Evolutionary conservation across 106 monocot genomes (phyloP), one percentile per base, ranked within the genome.

Genomic region (Phalaenopsis equestris): DNA sequence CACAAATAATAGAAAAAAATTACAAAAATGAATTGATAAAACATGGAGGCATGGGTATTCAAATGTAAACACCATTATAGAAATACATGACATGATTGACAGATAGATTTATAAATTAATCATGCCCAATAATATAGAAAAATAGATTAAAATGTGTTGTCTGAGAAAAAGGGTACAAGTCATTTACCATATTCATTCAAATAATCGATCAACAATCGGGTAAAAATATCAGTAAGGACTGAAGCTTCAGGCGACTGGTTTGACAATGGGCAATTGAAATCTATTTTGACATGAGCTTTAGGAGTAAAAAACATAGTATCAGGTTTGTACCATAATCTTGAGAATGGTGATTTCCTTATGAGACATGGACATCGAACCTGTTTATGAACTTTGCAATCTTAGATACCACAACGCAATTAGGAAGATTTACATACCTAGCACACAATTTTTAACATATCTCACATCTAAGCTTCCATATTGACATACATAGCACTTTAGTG

Each of bases 291-390:
- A 82, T 87, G 91, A 18, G 87, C 97, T 84, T 94, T 98, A 10
- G 97, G 97, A 41, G 83, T 89, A 79, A 76, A 90, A 85, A 98
- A 98, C 82, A 84, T 86, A 2, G 86, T 85, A 86, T 98, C 97
- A 39, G 97, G 89, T 42, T 98, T 98, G 79, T 92, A 94, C 97
- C 97, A 98, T 85, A 98, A 79, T 83, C 90, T 87, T 16, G 97
- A 92, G 86, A 87, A 91, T 8, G 75, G 75, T 45, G 94, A 89
- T 79, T 86, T 88, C 81, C 89, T 90, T 56, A 92, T 45, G 78
- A 98, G 56, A 75, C n/a, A 30, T 52, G 97, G 97, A 81, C 81
- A 85, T 57, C 57, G 82, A 72, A 81, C 90, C 97, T 98, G 90
- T 18, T 80, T 77, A 39, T 84, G 61, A 74, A 19, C 16, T 37